Evolutionary conservation across 108 stramenopile species (phyloP).

Genomic region (Skeletonema costatum): DNA sequence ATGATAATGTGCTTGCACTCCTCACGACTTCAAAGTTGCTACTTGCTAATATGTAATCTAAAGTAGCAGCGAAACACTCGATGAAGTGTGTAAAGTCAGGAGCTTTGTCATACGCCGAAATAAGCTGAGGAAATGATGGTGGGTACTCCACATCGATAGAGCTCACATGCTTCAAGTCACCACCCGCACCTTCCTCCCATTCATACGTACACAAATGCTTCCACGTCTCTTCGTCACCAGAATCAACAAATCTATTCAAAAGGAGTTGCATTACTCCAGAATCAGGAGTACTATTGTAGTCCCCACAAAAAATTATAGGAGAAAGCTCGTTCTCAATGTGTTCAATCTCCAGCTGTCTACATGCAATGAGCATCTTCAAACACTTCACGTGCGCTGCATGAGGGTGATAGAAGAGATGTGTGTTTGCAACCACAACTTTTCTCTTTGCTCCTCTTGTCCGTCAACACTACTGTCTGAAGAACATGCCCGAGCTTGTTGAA

Average conservation of each 20-base stretch:
- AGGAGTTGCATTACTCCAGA: conserved; percentile 58
- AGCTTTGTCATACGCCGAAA: conserved; percentile 45
- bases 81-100: conserved; percentile 70
- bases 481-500: conserved; percentile 59
- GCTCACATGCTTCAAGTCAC: conserved; percentile 2
- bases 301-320: conserved; percentile 72
- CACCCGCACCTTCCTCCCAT: conserved; percentile 47
- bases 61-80: conserved; percentile 50
- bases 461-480: conserved; percentile 52
- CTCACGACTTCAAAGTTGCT: conserved; percentile 15
- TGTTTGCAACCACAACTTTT: conserved; percentile 60
- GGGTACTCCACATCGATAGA: conserved; percentile 35
- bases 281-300: conserved; percentile 57
- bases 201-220: conserved; percentile 57
- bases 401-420: conserved; percentile 82
- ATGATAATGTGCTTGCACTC: conserved; percentile 52
- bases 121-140: conserved; percentile 23
- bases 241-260: conserved; percentile 39
- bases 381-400: conserved; percentile 66
- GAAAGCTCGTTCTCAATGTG: conserved; percentile 24
- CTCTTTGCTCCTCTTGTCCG: conserved; percentile 10
- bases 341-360: conserved; percentile 51
- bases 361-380: conserved; percentile 57
- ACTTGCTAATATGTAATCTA: conserved; percentile 66
- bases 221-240: conserved; percentile 47